phyloP scores from a whole-genome alignment of 2,329 filamentous ascomycete genomes.

The Phyllosticta paracitricarpa region DNA sequence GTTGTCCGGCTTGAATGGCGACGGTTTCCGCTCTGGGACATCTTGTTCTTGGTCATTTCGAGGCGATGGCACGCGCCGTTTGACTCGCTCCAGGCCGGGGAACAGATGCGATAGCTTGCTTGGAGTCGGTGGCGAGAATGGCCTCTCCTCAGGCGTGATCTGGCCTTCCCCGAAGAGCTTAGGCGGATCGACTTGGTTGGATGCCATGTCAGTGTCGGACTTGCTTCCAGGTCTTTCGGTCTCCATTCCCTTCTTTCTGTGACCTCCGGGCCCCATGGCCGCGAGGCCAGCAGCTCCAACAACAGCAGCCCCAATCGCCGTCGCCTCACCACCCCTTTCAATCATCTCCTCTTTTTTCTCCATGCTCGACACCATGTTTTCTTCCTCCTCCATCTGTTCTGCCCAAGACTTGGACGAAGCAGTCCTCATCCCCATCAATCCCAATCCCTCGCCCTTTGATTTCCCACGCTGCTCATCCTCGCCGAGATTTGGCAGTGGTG shows the following conservation, averaged over 20 bases:
- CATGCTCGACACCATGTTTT: background rate
- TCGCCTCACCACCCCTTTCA: background rate
- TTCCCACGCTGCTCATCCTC: background rate
- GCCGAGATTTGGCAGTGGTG: background rate
- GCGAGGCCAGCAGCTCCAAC: background rate
- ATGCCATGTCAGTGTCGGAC: background rate
- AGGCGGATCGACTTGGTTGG: background rate
- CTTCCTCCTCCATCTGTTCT: constrained; percentile 3
- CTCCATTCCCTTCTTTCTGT: background rate
- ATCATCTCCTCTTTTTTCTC: background rate
- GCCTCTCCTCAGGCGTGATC: background rate
- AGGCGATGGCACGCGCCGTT: constrained; percentile 26
- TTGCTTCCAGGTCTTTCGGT: background rate
- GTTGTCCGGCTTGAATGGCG: background rate
- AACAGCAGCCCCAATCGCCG: background rate
- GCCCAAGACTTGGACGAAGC: constrained; percentile 1
- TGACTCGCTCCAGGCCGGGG: constrained; percentile 16
- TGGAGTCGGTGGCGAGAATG: background rate
- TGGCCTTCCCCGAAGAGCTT: background rate
- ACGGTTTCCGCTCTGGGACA: background rate
- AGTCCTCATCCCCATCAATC: background rate
- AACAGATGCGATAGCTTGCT: constrained; percentile 11
- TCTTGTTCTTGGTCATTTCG: background rate
- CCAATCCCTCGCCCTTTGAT: background rate
- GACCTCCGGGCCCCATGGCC: background rate